Evolutionary conservation across 2,329 filamentous ascomycete genomes (phyloP), one percentile per base, ranked within the genome.

Genomic region (Paraphaeosphaeria minitans): DNA sequence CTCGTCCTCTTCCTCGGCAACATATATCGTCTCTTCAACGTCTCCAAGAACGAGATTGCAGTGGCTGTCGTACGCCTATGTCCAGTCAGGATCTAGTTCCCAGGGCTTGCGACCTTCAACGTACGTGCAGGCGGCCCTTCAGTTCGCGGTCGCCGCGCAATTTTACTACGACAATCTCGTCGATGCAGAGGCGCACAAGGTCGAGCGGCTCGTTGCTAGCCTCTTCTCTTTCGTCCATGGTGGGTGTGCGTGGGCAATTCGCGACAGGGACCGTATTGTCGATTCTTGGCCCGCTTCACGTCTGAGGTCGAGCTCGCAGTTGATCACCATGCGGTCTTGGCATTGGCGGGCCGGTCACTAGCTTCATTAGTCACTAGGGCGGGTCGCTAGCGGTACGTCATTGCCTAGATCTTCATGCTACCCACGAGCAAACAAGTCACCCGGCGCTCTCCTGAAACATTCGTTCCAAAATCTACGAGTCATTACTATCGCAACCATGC

Each of bases 141-240:
- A 99, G 84, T 81, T 99, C 95, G 65, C 95, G 87, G 78, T 99
- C 95, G 69, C 95, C 95, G 74, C 95, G 87, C 65, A 99, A 85
- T 85, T 98, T 98, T 67, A 99, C 94, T 79, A 97, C 96, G 53
- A 99, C 95, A 47, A 95, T 87, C 79, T 99, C 95, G 78, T 98
- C 94, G 49, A 99, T 86, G 67, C 94, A 92, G 57, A 99, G 87
- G 68, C 93, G 92, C 68, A 99, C 95, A 43, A 99, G 88, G 78
- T 98, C 95, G 73, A 99, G 89, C 56, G 96, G 94, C 82, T 99
- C 94, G 54, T 93, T 83, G 77, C 53, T 43, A 58, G 86, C 83
- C 74, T 93, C 90, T 74, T 90, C 91, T 64, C 83, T 85, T 79
- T 97, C 93, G 69, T 93, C 91, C 93, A 97, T 97, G 60, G 65